Evolutionary conservation across 441 rosid genomes (phyloP), one percentile per base, ranked within the genome.

Genomic region (Populus tomentosa): DNA sequence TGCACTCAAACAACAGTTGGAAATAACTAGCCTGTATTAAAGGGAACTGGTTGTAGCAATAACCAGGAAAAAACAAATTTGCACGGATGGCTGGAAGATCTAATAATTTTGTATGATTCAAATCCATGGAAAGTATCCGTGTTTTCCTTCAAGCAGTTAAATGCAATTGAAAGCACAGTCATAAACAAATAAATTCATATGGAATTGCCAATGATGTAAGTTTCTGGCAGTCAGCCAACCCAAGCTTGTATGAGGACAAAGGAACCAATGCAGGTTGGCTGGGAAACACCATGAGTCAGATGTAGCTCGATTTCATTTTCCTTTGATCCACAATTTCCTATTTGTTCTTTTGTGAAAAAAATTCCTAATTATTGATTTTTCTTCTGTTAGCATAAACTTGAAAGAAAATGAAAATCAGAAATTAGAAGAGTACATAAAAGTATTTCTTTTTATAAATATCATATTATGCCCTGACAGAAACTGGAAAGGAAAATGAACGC

Each of bases 1-100:
- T 73, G 66, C 42, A 40, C 74, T 68, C 77, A 75, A 83, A 74
- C 35, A 75, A 59, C 56, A 20, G 40, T 36, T 35, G 40, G 10
- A 36, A 7, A 36, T 8, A 36, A 2, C 40, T 28, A 28, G 30
- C 30, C 30, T 28, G 30, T 28, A 28, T 28, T 28, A 28, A 28
- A 28, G 30, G 30, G 30, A 28, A 28, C 30, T 28, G 30, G 30
- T 28, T 28, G 30, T 28, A 28, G 30, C 30, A 28, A 28, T 28
- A 28, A 28, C 30, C 30, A 28, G 30, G 30, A 28, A 28, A 28
- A 28, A 28, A 28, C 3, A 28, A 28, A 28, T 2, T 28, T 28
- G 30, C 30, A 28, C 30, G 30, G 30, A 2, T 28, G 30, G 30
- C 30, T 28, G 30, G 30, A 28, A 28, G 30, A 28, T 28, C 30